Evolutionary conservation across 202 grass and related monocot genomes (phyloP).

Genomic region (Hordeum pubiflorum): DNA sequence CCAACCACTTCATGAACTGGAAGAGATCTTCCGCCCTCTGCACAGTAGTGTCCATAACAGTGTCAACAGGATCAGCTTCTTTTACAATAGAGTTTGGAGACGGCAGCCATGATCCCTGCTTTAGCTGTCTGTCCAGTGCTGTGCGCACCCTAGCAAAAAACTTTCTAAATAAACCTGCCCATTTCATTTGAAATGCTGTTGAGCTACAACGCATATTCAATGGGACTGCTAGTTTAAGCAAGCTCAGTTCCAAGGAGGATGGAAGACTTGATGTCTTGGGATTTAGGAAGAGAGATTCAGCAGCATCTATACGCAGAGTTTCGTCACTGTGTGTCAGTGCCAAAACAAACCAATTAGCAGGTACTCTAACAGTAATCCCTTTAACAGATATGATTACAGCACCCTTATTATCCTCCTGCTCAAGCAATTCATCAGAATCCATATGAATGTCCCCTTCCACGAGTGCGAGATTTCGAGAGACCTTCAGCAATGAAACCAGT

Average conservation of each 20-base stretch:
- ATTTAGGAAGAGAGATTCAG: conserved; percentile 86
- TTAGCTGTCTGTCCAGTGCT: conserved; percentile 85
- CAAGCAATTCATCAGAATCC: conserved; percentile 21
- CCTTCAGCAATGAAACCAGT: conserved; percentile 82
- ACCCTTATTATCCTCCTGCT: conserved; percentile 32
- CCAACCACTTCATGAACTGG: conserved; percentile 87
- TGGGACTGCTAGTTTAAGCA: conserved; percentile 75
- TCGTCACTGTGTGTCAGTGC: conserved; percentile 89
- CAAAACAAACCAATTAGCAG: conserved; percentile 80
- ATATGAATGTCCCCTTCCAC: conserved; percentile 93
- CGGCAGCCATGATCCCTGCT: conserved; percentile 66
- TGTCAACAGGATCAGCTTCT: conserved; percentile 29
- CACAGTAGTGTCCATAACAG: conserved; percentile 8
- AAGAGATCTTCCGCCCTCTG: conserved; percentile 69
- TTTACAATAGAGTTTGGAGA: conserved; percentile 22
- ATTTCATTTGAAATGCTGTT: conserved; percentile 98
- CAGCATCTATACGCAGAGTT: conserved; percentile 82
- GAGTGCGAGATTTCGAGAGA: conserved; percentile 76
- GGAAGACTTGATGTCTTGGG: conserved; percentile 93
- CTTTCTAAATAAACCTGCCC: conserved; percentile 87
- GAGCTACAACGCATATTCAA: conserved; percentile 97
- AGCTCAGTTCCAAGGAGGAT: conserved; percentile 77
- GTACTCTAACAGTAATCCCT: conserved; percentile 72
- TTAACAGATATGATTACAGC: conserved; percentile 64
- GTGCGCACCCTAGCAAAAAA: conserved; percentile 87